Base-by-base conservation (phyloP, 2,329 filamentous ascomycete species). In the Fusarium anguioides region DNA sequence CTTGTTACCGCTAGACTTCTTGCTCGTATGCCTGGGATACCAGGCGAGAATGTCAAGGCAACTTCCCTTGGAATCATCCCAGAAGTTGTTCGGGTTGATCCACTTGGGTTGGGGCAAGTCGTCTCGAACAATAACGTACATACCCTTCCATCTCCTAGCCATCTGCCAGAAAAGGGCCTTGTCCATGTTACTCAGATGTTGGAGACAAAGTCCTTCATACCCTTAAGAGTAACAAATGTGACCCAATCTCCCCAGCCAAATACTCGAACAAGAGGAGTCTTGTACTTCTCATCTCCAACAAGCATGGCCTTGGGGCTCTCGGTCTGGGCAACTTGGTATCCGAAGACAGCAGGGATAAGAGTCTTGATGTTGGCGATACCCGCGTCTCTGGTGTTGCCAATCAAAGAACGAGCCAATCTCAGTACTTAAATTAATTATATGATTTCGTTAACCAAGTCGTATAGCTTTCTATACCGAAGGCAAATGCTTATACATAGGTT, bases 141-240 rank as follows among this genome's bases (percentile, higher is more conserved):
- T 37, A 4, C 42, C 49, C 14, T 23, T 48, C 47, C 24, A 54
- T 12, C 7, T 10, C 31, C 56, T 29, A 1, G 41, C 56, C 56
- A 60, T 60, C 21, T 54, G 42, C 49, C 49, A 60, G 2, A 60
- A 15, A 5, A 60, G 8, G 18, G 56, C 56, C 20, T 60, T 51
- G 15, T 60, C 49, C 49, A 59, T 33, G 23, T 59, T 59, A 3
- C n/a, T 12, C 4, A 24, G 17, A 53, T 59, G 4, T n/a, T 35
- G 1, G 12, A 4, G 3, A 59, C 21, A 4, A 27, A 10, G 5
- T 39, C 26, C 4, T 17, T 17, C 5, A 58, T 31, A 15, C 40
- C 40, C 1, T 20, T 11, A 3, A 53, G 48, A 8, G 40, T 8
- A 31, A 40, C 12, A 5, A 35, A 33, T 3, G 24, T 47, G 2